phyloP scores from a whole-genome alignment of 441 rosid species.

The Adansonia madagascariensis region DNA sequence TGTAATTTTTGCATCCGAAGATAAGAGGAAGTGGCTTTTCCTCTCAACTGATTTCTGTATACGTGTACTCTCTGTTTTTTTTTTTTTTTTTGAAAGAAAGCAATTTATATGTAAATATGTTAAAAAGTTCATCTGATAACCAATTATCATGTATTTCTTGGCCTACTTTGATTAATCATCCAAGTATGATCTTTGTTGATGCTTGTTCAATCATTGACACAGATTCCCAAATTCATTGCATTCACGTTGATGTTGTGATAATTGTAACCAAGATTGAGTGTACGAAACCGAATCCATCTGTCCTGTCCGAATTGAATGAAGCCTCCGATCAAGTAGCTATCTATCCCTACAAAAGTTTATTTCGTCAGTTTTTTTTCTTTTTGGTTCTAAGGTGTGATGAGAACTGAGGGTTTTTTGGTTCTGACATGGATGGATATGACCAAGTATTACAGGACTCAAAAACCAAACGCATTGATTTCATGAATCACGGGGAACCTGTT shows the following conservation, averaged over 20 bases:
- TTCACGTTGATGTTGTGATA: too few species aligned
- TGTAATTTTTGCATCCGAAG: constrained; percentile 34
- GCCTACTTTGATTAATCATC: constrained; percentile 8
- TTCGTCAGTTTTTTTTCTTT: not conserved
- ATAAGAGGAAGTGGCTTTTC: constrained; percentile 30
- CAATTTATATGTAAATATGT: constrained; percentile 40
- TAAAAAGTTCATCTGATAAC: constrained; percentile 33
- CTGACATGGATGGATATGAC: not conserved
- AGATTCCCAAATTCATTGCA: not conserved
- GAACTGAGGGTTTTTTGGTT: not conserved
- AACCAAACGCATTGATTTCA: not conserved
- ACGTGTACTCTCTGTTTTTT: not conserved
- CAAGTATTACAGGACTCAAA: not conserved
- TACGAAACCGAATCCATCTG: not conserved
- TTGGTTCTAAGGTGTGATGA: not conserved
- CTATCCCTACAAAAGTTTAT: not conserved
- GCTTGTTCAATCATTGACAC: constrained; percentile 11
- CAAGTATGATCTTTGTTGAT: constrained; percentile 18
- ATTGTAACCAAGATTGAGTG: not conserved
- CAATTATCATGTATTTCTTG: constrained; percentile 26
- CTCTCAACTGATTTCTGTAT: constrained; percentile 26
- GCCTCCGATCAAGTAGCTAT: not conserved
- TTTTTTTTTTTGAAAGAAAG: constrained; percentile 23
- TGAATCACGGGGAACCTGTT: not conserved
- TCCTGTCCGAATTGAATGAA: not conserved